These are phyloP conservation scores for Phytomonas serpens DNA, from an alignment of 208 protist species.

Conservation along the genomic window DNA sequence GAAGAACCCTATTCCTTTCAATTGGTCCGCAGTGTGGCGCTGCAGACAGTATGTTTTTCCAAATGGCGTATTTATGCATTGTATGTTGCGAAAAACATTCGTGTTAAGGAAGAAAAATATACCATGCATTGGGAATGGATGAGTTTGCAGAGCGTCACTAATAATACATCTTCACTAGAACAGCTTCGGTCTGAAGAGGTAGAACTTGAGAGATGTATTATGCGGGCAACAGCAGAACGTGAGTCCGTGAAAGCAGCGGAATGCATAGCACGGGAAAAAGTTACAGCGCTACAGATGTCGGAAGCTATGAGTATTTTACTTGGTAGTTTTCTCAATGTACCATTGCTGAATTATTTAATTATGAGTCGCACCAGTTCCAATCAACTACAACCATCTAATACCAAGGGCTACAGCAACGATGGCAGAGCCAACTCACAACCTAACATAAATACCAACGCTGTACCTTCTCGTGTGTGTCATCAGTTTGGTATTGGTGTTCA, in stretches of 20 bases:
- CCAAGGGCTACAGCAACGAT: background rate
- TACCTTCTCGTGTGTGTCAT: background rate
- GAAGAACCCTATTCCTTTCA: constrained; percentile 16
- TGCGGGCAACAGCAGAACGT: constrained; percentile 8
- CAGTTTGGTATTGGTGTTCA: background rate
- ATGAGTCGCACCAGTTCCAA: background rate
- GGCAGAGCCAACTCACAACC: background rate
- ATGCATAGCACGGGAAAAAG: constrained; percentile 12
- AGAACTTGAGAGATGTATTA: background rate
- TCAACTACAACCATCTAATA: background rate
- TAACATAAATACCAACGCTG: background rate
- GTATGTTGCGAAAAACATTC: constrained; percentile 24
- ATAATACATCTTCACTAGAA: constrained; percentile 21
- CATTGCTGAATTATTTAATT: background rate
- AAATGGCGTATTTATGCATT: constrained; percentile 43
- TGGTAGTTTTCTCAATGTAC: constrained; percentile 17
- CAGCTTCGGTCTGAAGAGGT: constrained; percentile 23
- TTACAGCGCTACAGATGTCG: constrained; percentile 17
- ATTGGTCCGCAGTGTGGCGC: constrained; percentile 24
- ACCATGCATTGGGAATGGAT: constrained; percentile 55
- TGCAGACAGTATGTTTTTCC: constrained; percentile 34
- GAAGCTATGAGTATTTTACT: constrained; percentile 22
- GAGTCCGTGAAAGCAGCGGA: constrained; percentile 13
- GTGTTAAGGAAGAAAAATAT: constrained; percentile 32
- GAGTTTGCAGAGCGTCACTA: constrained; percentile 27